Evolutionary conservation across 2,329 filamentous ascomycete genomes (phyloP).

Genomic region (Aspergillus eucalypticola): DNA sequence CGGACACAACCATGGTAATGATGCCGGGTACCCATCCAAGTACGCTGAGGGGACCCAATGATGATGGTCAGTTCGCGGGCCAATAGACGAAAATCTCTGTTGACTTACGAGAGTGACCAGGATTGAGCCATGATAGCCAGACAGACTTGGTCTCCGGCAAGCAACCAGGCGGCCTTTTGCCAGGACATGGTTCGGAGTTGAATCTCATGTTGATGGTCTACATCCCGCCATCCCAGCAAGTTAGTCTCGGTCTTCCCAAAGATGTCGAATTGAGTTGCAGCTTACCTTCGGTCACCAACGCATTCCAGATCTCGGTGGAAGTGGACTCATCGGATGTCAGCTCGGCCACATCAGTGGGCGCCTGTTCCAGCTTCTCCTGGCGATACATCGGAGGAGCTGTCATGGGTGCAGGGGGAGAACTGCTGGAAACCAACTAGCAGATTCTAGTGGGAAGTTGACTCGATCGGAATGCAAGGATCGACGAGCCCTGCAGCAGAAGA

Average conservation of each 20-base stretch:
- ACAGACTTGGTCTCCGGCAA: slow-evolving; percentile 53
- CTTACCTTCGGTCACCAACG: slow-evolving; percentile 1
- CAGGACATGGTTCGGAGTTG: slow-evolving; percentile 56
- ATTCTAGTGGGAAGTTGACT: neutral
- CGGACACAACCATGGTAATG: slow-evolving; percentile 42
- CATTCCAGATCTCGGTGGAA: slow-evolving; percentile 1
- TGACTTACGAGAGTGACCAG: slow-evolving; percentile 50
- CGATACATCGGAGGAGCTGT: neutral
- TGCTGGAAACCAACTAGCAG: no score
- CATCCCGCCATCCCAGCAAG: neutral
- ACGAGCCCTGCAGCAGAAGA: neutral
- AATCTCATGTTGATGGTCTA: slow-evolving; percentile 40
- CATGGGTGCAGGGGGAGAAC: neutral
- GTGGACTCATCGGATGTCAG: neutral
- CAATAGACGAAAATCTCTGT: no score
- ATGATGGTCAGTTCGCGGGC: neutral
- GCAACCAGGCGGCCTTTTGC: slow-evolving; percentile 54
- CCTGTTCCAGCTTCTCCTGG: neutral
- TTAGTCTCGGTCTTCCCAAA: neutral
- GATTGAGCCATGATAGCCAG: slow-evolving; percentile 55
- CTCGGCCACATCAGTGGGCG: neutral
- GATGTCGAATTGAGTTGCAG: no score
- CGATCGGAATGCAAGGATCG: neutral
- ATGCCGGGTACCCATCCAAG: slow-evolving; percentile 8
- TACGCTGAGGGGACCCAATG: neutral